Conservation (phyloP, 2,329 filamentous ascomycete species). For the Xylariales sp. region DNA sequence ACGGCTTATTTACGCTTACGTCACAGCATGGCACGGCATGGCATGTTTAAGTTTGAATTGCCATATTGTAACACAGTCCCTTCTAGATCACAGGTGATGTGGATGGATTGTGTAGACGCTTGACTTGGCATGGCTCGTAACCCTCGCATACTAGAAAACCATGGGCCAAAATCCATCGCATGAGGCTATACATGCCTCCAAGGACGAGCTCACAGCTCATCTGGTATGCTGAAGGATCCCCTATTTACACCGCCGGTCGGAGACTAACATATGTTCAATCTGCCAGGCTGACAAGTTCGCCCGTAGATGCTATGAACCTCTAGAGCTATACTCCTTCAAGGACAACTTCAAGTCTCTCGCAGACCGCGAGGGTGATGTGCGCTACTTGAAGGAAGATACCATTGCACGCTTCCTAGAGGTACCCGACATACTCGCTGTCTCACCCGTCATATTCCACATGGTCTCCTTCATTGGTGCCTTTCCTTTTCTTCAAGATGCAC, state of each 20-base stretch:
- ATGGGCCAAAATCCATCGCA: conserved; percentile 67
- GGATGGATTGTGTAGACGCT: background rate
- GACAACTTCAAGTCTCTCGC: conserved; percentile 78
- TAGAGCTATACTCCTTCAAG: conserved; percentile 79
- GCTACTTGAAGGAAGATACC: conserved; percentile 77
- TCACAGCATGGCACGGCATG: conserved; percentile 19
- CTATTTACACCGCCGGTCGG: background rate
- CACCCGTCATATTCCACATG: conserved; percentile 78
- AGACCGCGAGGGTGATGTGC: conserved; percentile 69
- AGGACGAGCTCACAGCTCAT: conserved; percentile 63
- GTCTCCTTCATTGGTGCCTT: conserved; percentile 78
- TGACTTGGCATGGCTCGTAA: conserved; percentile 44
- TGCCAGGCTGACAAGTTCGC: conserved; percentile 71
- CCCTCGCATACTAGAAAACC: conserved; percentile 38
- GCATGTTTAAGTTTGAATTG: conserved; percentile 3
- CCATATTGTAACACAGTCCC: background rate
- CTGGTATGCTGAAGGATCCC: conserved; percentile 55
- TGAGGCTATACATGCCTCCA: conserved; percentile 58
- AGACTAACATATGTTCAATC: conserved; percentile 15
- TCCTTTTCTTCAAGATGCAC: conserved; percentile 77
- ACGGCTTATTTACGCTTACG: conserved; percentile 23
- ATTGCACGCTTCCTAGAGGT: conserved; percentile 78
- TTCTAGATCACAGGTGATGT: background rate
- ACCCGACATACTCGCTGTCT: conserved; percentile 74
- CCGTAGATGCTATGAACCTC: conserved; percentile 74